Conservation (phyloP, 2,329 filamentous ascomycete genomes). For the Epicoccum nigrum region DNA sequence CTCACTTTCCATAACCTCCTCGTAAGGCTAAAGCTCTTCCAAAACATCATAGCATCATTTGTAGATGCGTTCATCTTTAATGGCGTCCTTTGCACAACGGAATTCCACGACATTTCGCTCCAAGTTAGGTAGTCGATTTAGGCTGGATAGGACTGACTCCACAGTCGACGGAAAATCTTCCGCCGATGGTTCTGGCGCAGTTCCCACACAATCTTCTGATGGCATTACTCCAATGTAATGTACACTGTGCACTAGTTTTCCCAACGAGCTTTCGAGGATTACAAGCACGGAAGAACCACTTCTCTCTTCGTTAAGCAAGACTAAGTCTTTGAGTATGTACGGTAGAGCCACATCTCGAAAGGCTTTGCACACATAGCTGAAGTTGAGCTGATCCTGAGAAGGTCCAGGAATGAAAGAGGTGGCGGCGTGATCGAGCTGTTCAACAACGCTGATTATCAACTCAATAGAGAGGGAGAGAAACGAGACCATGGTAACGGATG, state of each 20-base stretch:
- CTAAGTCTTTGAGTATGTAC: background rate
- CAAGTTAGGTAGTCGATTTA: background rate
- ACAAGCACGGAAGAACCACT: background rate
- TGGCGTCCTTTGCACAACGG: background rate
- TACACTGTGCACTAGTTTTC: background rate
- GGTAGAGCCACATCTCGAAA: background rate
- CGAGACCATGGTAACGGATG: background rate
- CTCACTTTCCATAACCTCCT: background rate
- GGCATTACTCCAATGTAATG: conserved; percentile 1
- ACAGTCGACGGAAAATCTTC: background rate
- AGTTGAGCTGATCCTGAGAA: background rate
- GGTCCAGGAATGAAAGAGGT: background rate
- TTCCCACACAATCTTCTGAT: background rate
- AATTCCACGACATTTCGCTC: background rate
- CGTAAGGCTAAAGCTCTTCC: background rate
- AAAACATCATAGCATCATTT: background rate
- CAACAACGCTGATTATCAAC: background rate
- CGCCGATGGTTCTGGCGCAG: background rate
- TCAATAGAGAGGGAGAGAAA: background rate
- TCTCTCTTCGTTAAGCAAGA: background rate
- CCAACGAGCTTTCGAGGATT: background rate
- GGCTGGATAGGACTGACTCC: background rate
- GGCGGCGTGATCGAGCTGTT: background rate
- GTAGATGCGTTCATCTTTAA: background rate
- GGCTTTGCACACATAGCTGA: background rate